Evolutionary conservation across 176 grass and related monocot species (phyloP), one percentile per base, ranked within the genome.

Genomic region (Zea luxurians): DNA sequence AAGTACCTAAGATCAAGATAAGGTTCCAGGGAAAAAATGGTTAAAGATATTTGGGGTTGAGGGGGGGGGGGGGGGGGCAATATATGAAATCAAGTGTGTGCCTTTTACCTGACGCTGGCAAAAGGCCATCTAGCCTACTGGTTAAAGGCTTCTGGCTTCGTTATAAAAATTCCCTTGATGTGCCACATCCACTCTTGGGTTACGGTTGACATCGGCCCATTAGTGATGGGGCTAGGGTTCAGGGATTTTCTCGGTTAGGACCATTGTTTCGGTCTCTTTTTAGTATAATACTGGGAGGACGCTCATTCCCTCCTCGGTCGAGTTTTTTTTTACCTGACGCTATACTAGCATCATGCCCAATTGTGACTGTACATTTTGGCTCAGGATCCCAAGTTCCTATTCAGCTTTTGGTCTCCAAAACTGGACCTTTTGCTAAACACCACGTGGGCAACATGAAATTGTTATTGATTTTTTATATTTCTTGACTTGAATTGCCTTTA

Each of bases 401-500:
- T 48, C 37, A 27, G 3, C 17, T 43, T 67, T 38, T 54, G 4
- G 12, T 4, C 13, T 70, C 20, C 13, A 55, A 13, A 70, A 83
- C 17, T 21, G 7, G 6, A 11, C 10, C 21, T 35, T 75, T 37
- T 18, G 41, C 36, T 42, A 21, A 66, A 13, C 18, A 6, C 2
- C 10, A 20, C 46, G 48, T 61, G 35, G 6, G 67, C 2, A 12
- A 34, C 48, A 49, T 70, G 21, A 13, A 21, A 47, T 16, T 48
- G 46, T 21, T 76, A 8, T 76, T 67, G 8, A 10, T 2, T 4
- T 59, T 73, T 68, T 20, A n/a, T 75, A 67, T 68, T 61, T 2
- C 4, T 76, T 65, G 16, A 78, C 11, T 68, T 71, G 20, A 78
- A 50, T 64, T 77, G 12, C 11, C 6, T 70, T 40, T n/a, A 48